Conservation (phyloP, 2,329 filamentous ascomycete species). For the Cytospora piceae region DNA sequence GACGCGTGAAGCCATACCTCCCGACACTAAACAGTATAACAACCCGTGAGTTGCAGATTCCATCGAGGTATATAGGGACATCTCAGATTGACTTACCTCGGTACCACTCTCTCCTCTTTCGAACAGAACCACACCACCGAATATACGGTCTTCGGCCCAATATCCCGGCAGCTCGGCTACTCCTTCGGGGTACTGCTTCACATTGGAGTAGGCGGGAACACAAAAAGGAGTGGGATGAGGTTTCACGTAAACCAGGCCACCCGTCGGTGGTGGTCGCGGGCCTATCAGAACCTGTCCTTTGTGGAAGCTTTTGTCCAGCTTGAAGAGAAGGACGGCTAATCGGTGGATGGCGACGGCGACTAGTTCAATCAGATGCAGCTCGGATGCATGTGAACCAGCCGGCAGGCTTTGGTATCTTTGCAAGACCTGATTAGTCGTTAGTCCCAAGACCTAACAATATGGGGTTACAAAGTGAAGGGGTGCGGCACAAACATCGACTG, state of each 20-base stretch:
- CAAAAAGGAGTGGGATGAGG: conserved; percentile 36
- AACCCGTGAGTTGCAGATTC: background rate
- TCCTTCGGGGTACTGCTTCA: conserved; percentile 38
- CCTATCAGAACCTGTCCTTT: background rate
- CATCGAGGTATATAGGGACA: background rate
- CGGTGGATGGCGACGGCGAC: background rate
- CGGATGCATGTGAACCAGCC: background rate
- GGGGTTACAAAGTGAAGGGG: too few relatives aligned
- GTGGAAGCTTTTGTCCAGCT: background rate
- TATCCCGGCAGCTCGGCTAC: conserved; percentile 38
- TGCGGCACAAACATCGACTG: background rate
- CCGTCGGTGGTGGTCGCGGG: background rate
- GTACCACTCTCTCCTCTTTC: conserved; percentile 25
- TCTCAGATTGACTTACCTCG: background rate
- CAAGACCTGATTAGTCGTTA: background rate
- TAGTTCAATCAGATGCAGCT: conserved; percentile 7
- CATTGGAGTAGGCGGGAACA: conserved; percentile 35
- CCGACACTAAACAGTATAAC: background rate
- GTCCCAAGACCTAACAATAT: background rate
- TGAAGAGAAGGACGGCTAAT: conserved; percentile 8
- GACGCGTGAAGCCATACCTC: conserved; percentile 1
- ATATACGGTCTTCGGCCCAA: conserved; percentile 37
- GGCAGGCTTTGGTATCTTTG: conserved; percentile 8
- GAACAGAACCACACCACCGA: conserved; percentile 37
- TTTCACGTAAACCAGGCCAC: background rate